Evolutionary conservation across 2,329 filamentous ascomycete species (phyloP), one percentile per base, ranked within the genome.

Genomic region (Westerdykella sp.): DNA sequence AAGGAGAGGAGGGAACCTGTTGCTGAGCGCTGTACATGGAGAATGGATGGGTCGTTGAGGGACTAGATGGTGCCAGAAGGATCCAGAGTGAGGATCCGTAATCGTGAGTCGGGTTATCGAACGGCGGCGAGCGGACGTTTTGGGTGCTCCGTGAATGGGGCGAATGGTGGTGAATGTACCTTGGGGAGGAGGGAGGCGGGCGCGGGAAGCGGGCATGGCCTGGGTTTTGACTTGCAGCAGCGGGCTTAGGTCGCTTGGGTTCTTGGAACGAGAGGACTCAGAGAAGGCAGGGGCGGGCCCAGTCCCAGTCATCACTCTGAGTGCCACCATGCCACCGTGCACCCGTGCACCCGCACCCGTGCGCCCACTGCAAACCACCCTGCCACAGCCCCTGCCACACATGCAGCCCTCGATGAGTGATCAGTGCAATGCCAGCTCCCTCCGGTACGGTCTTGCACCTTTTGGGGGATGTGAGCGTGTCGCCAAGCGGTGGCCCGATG

Each of bases 11-110:
- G 51, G 51, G 57, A 47, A 46, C 45, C 49, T 53, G 50, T 45
- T 45, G 53, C 60, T 59, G 60, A 55, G 56, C 62, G 46, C 62
- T 59, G 55, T 53, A 66, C 63, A 67, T 67, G 25, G 25, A 28
- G 25, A 28, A 28, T 67, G 52, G 59, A 55, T 56, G 53, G 39
- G 25, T 49, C 31, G 39, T 40, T 37, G 21, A 34, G 42, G 35
- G 50, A 39, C 48, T 56, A 52, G 55, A 54, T 42, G 42, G 34
- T 61, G 53, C 58, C 56, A 61, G 60, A 64, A 61, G 63, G 57
- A 65, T 65, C 62, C 63, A 63, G 54, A 45, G 16, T 36, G 41
- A 46, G 50, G 50, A 50, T 44, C 52, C 28, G 43, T 50, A 49
- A 54, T 51, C 47, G 52, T 42, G 44, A 37, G 46, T n/a, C 25